Conservation (phyloP, 257 asterid species). For the Solanum okadae region DNA sequence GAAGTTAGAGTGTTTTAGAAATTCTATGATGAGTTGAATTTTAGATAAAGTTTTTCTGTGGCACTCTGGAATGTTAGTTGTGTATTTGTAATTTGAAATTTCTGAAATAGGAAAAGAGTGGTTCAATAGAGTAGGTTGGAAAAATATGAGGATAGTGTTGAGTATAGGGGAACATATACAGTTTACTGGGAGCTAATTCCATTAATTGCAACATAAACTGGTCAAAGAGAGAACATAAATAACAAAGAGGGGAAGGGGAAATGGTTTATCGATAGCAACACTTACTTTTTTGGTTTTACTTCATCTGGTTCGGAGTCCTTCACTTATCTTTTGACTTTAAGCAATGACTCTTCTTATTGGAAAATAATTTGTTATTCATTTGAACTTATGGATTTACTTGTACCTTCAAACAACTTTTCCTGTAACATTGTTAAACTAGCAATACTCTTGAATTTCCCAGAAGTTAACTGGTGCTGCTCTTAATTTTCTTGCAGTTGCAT, state of each 20-base stretch:
- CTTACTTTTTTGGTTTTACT: background rate
- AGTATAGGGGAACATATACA: background rate
- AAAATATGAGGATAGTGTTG: background rate
- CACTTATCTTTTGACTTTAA: background rate
- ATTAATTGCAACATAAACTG: background rate
- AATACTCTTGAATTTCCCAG: background rate
- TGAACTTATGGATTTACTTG: background rate
- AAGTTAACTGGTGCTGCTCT: background rate
- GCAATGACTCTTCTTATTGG: background rate
- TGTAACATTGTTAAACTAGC: background rate
- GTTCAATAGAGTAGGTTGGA: background rate
- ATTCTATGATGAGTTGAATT: background rate
- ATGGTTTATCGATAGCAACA: background rate
- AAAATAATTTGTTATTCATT: background rate
- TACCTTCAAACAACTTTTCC: background rate
- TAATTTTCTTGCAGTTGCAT: constrained; percentile 45
- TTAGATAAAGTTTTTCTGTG: background rate
- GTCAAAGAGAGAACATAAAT: background rate
- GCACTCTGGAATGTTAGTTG: background rate
- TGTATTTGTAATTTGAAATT: background rate
- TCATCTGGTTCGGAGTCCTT: background rate
- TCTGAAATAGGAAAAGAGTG: background rate
- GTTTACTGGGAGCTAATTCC: background rate
- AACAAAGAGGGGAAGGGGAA: background rate
- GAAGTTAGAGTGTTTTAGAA: background rate